phyloP scores from a whole-genome alignment of 2,329 filamentous ascomycete genomes.

The Beauveria varroae region DNA sequence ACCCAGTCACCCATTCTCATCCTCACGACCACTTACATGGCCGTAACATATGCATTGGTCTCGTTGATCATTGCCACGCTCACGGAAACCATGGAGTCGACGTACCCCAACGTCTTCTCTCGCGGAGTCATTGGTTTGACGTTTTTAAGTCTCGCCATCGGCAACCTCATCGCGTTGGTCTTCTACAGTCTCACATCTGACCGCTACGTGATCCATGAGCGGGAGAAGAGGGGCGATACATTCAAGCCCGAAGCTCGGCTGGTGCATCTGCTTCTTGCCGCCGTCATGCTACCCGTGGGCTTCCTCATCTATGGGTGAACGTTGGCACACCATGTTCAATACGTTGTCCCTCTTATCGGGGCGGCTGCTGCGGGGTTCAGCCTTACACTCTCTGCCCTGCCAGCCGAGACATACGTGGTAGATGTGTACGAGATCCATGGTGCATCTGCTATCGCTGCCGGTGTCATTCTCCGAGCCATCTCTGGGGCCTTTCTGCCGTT shows the following conservation, averaged over 20 bases:
- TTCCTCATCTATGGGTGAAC: conserved; percentile 52
- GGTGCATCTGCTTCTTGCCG: neutral
- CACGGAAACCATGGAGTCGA: neutral
- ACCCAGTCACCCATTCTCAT: neutral
- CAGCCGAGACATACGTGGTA: conserved; percentile 28
- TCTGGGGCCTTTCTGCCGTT: conserved; percentile 60
- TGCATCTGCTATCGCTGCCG: conserved; percentile 23
- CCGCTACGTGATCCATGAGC: neutral
- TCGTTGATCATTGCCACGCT: neutral
- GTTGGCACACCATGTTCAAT: conserved; percentile 36
- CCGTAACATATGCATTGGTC: neutral
- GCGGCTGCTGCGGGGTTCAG: neutral
- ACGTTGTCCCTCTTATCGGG: neutral
- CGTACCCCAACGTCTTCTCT: neutral
- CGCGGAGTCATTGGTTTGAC: neutral
- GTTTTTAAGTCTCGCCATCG: neutral
- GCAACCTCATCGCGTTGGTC: neutral
- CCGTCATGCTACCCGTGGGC: conserved; percentile 39
- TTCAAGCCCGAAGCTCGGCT: conserved; percentile 32
- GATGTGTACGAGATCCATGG: conserved; percentile 23
- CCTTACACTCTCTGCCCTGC: neutral
- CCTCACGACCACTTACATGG: neutral
- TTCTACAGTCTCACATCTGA: neutral
- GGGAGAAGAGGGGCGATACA: conserved; percentile 9
- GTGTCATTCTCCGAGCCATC: conserved; percentile 37